Base-by-base conservation (phyloP, 2,329 filamentous ascomycete species). In the Beauveria sp. region DNA sequence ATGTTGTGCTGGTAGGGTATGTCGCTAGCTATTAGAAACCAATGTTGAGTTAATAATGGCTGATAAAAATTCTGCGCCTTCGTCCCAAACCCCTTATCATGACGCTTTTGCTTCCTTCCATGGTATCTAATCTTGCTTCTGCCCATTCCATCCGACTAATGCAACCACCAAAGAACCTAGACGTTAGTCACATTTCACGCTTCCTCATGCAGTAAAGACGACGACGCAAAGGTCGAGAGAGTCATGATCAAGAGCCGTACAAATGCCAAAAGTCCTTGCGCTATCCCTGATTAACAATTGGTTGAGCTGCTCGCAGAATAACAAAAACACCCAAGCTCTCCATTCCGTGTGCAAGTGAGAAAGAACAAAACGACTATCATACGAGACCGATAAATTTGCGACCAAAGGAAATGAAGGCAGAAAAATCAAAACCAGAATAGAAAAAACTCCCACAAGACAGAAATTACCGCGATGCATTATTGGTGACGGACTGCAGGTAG, bases 401-500 rank as follows among this genome's bases (percentile, higher is more conserved):
- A 40, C 20, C 8, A 40, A 40, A 40, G 12, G n/a, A 18, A 24
- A 40, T 9, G 14, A 53, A 10, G 16, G 50, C 53, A 10, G 28
- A 56, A 34, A 18, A 5, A 37, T 3, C 10, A 37, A 14, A 37
- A 37, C 14, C 12, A 37, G n/a, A 26, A 24, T 4, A 47, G 2
- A 8, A 9, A 20, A 55, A 26, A 48, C 24, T 40, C n/a, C 40
- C 24, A 24, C 20, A 3, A 20, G 2, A 20, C 18, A 28, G 5
- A 18, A 22, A 6, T 70, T 62, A 75, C 44, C 72, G 71, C 24
- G 70, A 70, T n/a, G 71, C 70, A 48, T 68, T 75, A 41, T 75
- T 75, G 12, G 79, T 78, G 3, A 79, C 77, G 28, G 78, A 78
- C 64, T 90, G 84, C 67, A 96, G 75, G 70, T 91, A 94, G 10